A percentile compares a stretch with the other conserved stretches of the same genome.
These are phyloP conservation scores for Fraxinus nigra DNA, from an alignment of 305 asterid species.

Conservation along the genomic window DNA sequence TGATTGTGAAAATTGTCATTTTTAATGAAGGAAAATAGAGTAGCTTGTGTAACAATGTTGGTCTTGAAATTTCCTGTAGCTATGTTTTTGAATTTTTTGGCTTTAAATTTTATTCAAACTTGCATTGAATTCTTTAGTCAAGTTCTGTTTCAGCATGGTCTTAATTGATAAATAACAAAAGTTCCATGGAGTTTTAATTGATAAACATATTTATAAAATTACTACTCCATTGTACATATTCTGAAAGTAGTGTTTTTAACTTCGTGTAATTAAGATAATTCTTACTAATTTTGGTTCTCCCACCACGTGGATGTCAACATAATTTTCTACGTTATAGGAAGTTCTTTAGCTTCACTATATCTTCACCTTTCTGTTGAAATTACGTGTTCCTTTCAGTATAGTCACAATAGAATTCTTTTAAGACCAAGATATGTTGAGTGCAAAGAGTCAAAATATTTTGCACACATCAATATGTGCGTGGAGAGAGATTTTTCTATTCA, in stretches of 20 bases:
- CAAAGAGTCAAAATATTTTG: not conserved
- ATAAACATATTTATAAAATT: not conserved
- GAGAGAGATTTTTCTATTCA: not conserved
- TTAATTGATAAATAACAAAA: not conserved
- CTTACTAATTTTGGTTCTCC: not conserved
- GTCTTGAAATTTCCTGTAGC: not conserved
- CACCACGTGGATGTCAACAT: not conserved
- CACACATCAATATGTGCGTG: not conserved
- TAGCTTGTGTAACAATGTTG: not conserved
- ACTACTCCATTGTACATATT: slow-evolving; percentile 5
- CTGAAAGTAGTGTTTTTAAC: not conserved
- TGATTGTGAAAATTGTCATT: not conserved
- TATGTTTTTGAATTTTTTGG: not conserved
- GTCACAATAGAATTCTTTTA: not conserved
- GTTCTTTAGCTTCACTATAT: not conserved
- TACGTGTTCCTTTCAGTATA: not conserved
- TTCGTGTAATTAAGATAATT: slow-evolving; percentile 3
- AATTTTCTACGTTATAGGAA: not conserved
- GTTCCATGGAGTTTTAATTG: slow-evolving; percentile 11
- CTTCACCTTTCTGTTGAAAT: not conserved
- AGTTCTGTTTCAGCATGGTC: not conserved
- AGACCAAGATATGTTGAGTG: not conserved
- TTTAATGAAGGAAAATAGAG: not conserved
- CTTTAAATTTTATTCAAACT: slow-evolving; percentile 10
- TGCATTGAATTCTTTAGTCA: not conserved